phyloP scores from a whole-genome alignment of 805 yeast species.

The Wickerhamiella slavikovae region DNA sequence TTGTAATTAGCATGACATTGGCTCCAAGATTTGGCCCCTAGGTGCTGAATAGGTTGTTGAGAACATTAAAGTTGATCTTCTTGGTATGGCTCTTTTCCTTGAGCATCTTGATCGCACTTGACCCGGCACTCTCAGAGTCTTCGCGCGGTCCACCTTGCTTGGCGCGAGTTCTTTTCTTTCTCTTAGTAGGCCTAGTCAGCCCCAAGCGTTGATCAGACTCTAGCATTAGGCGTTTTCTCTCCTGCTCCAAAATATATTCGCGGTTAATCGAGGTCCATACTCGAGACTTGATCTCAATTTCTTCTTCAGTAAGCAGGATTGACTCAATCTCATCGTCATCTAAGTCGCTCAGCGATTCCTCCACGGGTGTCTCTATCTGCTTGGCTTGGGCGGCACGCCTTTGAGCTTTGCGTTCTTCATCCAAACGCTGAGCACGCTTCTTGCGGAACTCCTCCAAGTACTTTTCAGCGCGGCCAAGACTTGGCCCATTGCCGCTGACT shows the following conservation, averaged over 20 bases:
- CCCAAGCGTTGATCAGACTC: slow-evolving; percentile 84
- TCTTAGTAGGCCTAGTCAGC: slow-evolving; percentile 29
- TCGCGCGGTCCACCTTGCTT: slow-evolving; percentile 11
- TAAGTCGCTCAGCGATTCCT: slow-evolving; percentile 43
- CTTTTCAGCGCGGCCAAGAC: slow-evolving; percentile 10
- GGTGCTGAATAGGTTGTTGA: slow-evolving; percentile 24
- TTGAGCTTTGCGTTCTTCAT: slow-evolving; percentile 5
- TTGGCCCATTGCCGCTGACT: no score
- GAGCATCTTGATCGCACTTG: slow-evolving; percentile 58
- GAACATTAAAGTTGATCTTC: slow-evolving; percentile 76
- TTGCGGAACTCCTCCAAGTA: slow-evolving; percentile 9
- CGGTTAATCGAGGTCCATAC: slow-evolving; percentile 83
- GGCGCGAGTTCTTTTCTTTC: slow-evolving; percentile 19
- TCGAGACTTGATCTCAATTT: slow-evolving; percentile 50
- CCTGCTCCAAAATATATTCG: slow-evolving; percentile 71
- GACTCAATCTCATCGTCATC: slow-evolving; percentile 64
- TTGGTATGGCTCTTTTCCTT: slow-evolving; percentile 59
- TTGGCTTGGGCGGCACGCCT: slow-evolving; percentile 13
- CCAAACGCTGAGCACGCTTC: slow-evolving; percentile 8
- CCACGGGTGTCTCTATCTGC: slow-evolving; percentile 17
- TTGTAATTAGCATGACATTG: no score
- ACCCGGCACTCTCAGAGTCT: slow-evolving; percentile 39
- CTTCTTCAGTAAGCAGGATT: slow-evolving; percentile 45
- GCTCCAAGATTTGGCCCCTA: no score
- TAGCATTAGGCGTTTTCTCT: slow-evolving; percentile 55